Evolutionary conservation across 2,329 filamentous ascomycete genomes (phyloP), one percentile per base, ranked within the genome.

Genomic region (Neoarthrinium moseri): DNA sequence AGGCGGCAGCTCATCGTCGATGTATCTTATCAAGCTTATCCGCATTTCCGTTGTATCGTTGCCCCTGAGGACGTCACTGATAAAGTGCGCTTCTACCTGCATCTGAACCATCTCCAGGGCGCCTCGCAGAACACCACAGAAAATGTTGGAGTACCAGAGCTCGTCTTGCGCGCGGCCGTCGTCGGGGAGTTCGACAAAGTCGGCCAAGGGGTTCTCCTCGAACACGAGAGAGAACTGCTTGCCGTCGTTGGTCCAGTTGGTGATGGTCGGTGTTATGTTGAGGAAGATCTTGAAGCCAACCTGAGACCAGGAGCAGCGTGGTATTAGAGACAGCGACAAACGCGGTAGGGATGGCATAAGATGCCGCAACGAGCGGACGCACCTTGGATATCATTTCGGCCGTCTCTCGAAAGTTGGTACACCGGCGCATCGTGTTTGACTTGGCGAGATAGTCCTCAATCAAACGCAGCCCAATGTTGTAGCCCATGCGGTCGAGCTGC

Each of bases 271-370:
- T 4, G 91, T 95, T 57, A 96, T 91, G 63, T 99, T 99, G 50
- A 99, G 81, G 67, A 99, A 99, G 55, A 99, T 96, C 72, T 99
- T 97, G 74, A 99, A 99, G 46, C 94, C 94, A 54, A 99, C 87
- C 89, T 96, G 37, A 39, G 22, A 6, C 23, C 10, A n/a, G 8
- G n/a, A n/a, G n/a, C n/a, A n/a, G n/a, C n/a, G n/a, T n/a, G n/a
- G n/a, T n/a, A n/a, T n/a, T n/a, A n/a, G n/a, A n/a, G n/a, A n/a
- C n/a, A n/a, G n/a, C n/a, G n/a, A n/a, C n/a, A n/a, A n/a, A n/a
- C n/a, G n/a, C n/a, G n/a, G n/a, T n/a, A n/a, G n/a, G n/a, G n/a
- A n/a, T n/a, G n/a, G n/a, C n/a, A n/a, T n/a, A n/a, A 23, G 12
- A 29, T 29, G n/a, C n/a, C n/a, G n/a, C n/a, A n/a, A n/a, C n/a